Evolutionary conservation across 2,329 filamentous ascomycete genomes (phyloP).

Genomic region (Amylocarpus encephaloides): DNA sequence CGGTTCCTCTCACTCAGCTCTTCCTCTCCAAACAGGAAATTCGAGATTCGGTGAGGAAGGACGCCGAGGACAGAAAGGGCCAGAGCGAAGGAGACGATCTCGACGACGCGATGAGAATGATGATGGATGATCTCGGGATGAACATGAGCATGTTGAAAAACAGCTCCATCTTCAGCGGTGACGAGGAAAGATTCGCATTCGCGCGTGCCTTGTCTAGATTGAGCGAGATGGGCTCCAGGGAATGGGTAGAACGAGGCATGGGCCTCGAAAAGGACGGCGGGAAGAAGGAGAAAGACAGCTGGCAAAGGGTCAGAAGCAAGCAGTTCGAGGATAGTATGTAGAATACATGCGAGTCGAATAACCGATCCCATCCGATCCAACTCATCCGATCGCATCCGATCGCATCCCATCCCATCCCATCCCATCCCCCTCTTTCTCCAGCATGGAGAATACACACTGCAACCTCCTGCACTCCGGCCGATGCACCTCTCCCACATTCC

Average conservation of each 20-base stretch:
- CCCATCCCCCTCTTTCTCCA: too few relatives aligned
- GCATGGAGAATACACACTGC: too few relatives aligned
- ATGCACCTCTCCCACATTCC: too few relatives aligned
- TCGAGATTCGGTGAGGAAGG: conserved; percentile 49
- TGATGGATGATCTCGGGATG: conserved; percentile 84
- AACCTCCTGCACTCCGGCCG: too few relatives aligned
- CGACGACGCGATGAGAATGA: conserved; percentile 65
- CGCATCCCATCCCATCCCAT: too few relatives aligned
- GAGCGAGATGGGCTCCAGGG: conserved; percentile 85
- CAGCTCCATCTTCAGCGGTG: conserved; percentile 81
- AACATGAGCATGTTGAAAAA: conserved; percentile 80
- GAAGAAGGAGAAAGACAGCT: conserved; percentile 40
- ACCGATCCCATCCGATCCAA: too few relatives aligned
- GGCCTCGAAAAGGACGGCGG: conserved; percentile 39
- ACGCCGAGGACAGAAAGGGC: conserved; percentile 35
- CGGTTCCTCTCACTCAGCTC: conserved; percentile 75
- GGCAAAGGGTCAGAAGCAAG: conserved; percentile 41
- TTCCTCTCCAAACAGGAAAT: conserved; percentile 73
- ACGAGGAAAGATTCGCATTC: conserved; percentile 96
- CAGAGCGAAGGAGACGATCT: conserved; percentile 38
- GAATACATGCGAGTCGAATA: background rate
- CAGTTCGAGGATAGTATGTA: conserved; percentile 42
- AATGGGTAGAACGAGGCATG: conserved; percentile 84
- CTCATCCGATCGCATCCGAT: too few relatives aligned
- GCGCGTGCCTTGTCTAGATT: conserved; percentile 78